Evolutionary conservation across 371 early-diverging fungal species (phyloP).

Genomic region (Apophysomyces variabilis): DNA sequence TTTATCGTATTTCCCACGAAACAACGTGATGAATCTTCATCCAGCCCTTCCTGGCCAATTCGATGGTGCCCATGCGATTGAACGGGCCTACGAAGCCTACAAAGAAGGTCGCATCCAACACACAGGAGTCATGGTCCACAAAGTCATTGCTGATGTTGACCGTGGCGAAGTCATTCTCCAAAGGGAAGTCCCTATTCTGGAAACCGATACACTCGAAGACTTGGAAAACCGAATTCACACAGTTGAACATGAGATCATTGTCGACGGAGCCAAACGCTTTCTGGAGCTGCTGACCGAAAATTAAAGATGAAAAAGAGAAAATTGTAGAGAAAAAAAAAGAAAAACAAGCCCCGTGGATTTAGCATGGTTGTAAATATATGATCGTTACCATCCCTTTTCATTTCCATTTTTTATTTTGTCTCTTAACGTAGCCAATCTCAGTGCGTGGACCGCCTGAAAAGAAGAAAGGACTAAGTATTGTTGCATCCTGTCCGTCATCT

Average conservation of each 20-base stretch:
- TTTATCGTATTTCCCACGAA: conserved; percentile 64
- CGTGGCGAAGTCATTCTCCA: conserved; percentile 87
- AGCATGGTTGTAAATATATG: too few species aligned
- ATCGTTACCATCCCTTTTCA: too few species aligned
- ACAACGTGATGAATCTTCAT: conserved; percentile 90
- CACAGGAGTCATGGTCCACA: conserved; percentile 97
- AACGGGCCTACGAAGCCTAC: conserved; percentile 87
- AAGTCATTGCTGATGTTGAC: conserved; percentile 95
- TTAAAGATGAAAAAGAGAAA: conserved; percentile 7
- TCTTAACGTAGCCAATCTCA: too few species aligned
- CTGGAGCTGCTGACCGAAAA: conserved; percentile 24
- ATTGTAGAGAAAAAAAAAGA: too few species aligned
- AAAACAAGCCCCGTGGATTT: too few species aligned
- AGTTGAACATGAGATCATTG: conserved; percentile 87
- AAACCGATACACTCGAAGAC: conserved; percentile 76
- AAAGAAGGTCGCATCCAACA: conserved; percentile 72
- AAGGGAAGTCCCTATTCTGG: conserved; percentile 75
- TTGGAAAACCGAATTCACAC: conserved; percentile 88
- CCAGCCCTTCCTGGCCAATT: conserved; percentile 96
- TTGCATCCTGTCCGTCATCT: too few species aligned
- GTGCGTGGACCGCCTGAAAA: too few species aligned
- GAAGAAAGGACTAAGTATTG: too few species aligned
- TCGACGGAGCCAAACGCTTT: conserved; percentile 60
- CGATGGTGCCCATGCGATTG: conserved; percentile 95
- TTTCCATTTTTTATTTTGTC: too few species aligned